A percentile compares a stretch with the other conserved stretches of the same genome.
These are phyloP conservation scores for Rhizopogon vulgaris DNA, from an alignment of 768 basidiomycete genomes.

Conservation along the genomic window DNA sequence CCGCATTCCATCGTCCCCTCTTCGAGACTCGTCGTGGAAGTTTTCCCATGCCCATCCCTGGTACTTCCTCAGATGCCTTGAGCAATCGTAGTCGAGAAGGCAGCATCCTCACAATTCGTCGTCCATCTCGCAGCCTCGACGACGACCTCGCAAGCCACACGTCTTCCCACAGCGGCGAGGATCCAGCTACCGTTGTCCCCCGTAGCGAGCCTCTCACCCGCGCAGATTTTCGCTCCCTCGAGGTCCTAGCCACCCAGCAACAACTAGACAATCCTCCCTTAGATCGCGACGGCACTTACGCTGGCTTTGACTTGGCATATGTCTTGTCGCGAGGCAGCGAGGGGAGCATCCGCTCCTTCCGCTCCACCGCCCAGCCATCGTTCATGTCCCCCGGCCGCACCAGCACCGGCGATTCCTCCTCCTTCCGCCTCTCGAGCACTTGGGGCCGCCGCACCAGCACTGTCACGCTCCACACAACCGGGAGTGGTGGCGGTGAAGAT, in stretches of 20 bases:
- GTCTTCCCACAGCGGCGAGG: slow-evolving; percentile 15
- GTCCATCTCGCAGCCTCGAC: slow-evolving; percentile 57
- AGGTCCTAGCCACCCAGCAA: slow-evolving; percentile 30
- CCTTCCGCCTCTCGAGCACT: slow-evolving; percentile 3
- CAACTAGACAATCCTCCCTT: background rate
- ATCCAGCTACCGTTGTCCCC: slow-evolving; percentile 31
- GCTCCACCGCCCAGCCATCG: slow-evolving; percentile 24
- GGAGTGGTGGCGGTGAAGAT: slow-evolving; percentile 30
- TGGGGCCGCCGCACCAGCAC: slow-evolving; percentile 25
- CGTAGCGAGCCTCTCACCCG: slow-evolving; percentile 36
- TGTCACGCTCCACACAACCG: slow-evolving; percentile 21
- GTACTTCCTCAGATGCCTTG: slow-evolving; percentile 18
- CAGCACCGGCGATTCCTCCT: slow-evolving; percentile 6
- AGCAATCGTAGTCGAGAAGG: slow-evolving; percentile 47
- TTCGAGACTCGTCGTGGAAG: slow-evolving; percentile 42
- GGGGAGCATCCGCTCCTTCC: slow-evolving; percentile 29
- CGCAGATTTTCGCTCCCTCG: slow-evolving; percentile 51
- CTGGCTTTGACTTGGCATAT: slow-evolving; percentile 42
- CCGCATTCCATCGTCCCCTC: slow-evolving; percentile 16
- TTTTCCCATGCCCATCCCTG: slow-evolving; percentile 56
- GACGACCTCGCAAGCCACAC: slow-evolving; percentile 30
- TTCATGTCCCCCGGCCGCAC: slow-evolving; percentile 11
- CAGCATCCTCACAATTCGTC: slow-evolving; percentile 51
- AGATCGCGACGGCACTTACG: slow-evolving; percentile 9
- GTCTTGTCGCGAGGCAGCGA: slow-evolving; percentile 29